Evolutionary conservation across 2,329 filamentous ascomycete species (phyloP), one percentile per base, ranked within the genome.

Genomic region (Raffaelea albimanens): DNA sequence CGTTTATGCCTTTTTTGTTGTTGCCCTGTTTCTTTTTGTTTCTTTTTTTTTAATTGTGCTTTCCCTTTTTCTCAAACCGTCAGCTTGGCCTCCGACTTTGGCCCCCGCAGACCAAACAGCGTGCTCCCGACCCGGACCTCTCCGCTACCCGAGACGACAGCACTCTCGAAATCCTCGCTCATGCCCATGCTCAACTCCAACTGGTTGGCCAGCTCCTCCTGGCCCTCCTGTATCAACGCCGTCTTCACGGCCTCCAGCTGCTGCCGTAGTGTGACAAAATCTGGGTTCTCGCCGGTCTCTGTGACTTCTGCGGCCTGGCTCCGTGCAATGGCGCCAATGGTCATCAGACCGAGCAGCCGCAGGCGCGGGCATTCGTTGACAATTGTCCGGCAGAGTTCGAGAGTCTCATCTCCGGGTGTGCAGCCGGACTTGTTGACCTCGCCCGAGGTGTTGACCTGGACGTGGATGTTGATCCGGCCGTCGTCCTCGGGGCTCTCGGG

Each of bases 161-260:
- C 93, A 8, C 83, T 85, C 69, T 95, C 90, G 63, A 91, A 98
- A 65, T 98, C 93, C 59, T 87, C 82, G 62, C 89, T 96, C 93
- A 98, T 98, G 7, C 91, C 91, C 91, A 98, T 98, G 66, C 90
- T 96, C 66, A 97, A 65, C 70, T 96, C 89, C 57, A 96, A 62
- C 1, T n/a, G 9, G 16, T 82, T 83, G 3, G 25, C 38, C 11
- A 53, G 46, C 9, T 43, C 51, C 59, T 67, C 60, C 2, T 73
- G 77, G 7, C 25, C 25, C 25, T 29, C 7, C 25, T 29, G 7
- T 29, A 29, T 29, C 25, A 29, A 29, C 25, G 7, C 7, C 25
- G 7, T 29, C 13, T 13, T 13, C 2, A 96, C 80, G 14, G 78
- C 64, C 62, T 94, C 85, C 48, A 87, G 72, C 61, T 85, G 82